Evolutionary conservation across 306 rosid species (phyloP).

Genomic region (Ziziphus jujuba): DNA sequence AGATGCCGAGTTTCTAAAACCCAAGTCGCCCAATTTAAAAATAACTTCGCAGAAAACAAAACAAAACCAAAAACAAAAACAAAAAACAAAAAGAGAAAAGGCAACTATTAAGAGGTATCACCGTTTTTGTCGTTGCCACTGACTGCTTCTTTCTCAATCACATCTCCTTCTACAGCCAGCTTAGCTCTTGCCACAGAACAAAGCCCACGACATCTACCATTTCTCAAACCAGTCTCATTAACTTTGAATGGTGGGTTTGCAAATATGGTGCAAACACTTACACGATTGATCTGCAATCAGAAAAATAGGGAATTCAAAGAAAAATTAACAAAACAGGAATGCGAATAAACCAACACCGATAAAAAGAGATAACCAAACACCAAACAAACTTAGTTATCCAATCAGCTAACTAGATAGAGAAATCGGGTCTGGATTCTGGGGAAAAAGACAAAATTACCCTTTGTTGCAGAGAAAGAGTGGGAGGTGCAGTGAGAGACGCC

Average conservation of each 20-base stretch:
- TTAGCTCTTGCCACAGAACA: conserved; percentile 43
- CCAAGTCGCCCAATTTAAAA: neutral
- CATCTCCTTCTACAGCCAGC: conserved; percentile 51
- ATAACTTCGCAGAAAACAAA: no score
- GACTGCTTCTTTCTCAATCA: conserved; percentile 44
- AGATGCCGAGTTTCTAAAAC: conserved; percentile 9
- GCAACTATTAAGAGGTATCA: conserved; percentile 1
- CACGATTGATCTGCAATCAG: conserved; percentile 45
- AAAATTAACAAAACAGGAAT: neutral
- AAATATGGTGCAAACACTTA: conserved; percentile 12
- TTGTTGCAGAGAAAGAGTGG: conserved; percentile 41
- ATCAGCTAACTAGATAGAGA: neutral
- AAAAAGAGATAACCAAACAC: neutral
- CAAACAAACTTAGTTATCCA: neutral
- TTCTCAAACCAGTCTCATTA: conserved; percentile 26
- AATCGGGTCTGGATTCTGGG: neutral
- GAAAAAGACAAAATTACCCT: conserved; percentile 39
- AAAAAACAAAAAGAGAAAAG: neutral
- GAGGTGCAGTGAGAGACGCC: conserved; percentile 59
- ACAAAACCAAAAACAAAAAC: no score
- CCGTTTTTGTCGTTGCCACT: conserved; percentile 37
- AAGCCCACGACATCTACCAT: conserved; percentile 33
- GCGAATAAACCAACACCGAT: neutral
- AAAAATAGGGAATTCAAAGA: neutral
- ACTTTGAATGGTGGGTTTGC: conserved; percentile 34